These are phyloP conservation scores for Fragaria vesca DNA, from an alignment of 306 rosid genomes.

Conservation along the genomic window DNA sequence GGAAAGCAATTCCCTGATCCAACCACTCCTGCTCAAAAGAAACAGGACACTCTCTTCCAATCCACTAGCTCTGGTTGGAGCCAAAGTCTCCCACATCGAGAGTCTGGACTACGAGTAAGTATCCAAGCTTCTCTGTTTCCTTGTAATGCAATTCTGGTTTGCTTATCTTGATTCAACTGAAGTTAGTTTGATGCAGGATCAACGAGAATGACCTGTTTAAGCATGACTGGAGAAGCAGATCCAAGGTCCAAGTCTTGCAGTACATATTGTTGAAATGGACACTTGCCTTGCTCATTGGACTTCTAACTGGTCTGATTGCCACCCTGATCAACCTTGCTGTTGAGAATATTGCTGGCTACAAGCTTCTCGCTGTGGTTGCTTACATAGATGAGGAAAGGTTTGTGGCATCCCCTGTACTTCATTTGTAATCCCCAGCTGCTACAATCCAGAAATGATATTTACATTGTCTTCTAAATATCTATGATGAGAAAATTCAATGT, in stretches of 20 bases:
- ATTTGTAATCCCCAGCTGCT: background rate
- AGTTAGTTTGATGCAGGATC: constrained; percentile 54
- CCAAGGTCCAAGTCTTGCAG: constrained; percentile 70
- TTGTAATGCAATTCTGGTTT: background rate
- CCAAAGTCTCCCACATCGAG: constrained; percentile 74
- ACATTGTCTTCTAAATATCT: background rate
- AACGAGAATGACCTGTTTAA: constrained; percentile 88
- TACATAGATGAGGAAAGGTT: constrained; percentile 58
- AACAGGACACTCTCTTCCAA: constrained; percentile 64
- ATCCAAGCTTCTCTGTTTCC: background rate
- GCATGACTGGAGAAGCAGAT: constrained; percentile 90
- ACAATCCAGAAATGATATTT: background rate
- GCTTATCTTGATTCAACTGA: background rate
- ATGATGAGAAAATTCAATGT: background rate
- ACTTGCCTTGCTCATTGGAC: constrained; percentile 76
- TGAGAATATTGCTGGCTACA: constrained; percentile 88
- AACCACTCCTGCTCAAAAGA: constrained; percentile 68
- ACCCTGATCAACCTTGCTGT: constrained; percentile 81
- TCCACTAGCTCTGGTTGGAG: constrained; percentile 77
- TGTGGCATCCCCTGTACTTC: background rate
- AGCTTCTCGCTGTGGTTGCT: constrained; percentile 56
- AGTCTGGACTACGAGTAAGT: constrained; percentile 82
- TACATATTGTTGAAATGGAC: constrained; percentile 73
- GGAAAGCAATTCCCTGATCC: constrained; percentile 54
- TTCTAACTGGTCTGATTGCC: constrained; percentile 77